Conservation (phyloP, 192 early-diverging fungal genomes). For the Coemansia sp. region DNA sequence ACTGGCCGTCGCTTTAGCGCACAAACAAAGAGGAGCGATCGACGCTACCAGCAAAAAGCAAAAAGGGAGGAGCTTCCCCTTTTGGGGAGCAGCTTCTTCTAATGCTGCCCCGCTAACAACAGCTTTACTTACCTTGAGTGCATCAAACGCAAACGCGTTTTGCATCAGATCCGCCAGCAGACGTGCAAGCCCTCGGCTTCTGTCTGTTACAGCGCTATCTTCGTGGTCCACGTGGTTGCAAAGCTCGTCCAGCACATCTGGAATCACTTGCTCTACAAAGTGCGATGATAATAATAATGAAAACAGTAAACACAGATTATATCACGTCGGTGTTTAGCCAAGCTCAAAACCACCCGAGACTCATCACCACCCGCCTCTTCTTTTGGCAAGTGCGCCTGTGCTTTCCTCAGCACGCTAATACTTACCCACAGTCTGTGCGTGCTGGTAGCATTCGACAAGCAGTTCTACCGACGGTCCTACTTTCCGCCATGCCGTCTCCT, state of each 20-base stretch:
- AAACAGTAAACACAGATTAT: background rate
- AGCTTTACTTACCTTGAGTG: conserved; percentile 70
- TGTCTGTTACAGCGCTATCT: conserved; percentile 21
- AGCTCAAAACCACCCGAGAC: background rate
- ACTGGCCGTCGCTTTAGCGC: background rate
- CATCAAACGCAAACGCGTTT: conserved; percentile 91
- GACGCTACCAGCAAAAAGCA: background rate
- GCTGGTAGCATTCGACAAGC: conserved; percentile 80
- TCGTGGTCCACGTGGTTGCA: conserved; percentile 59
- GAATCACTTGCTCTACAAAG: conserved; percentile 60
- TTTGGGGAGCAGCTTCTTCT: background rate
- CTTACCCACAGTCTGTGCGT: conserved; percentile 75
- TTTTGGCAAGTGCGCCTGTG: background rate
- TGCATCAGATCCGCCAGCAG: conserved; percentile 82
- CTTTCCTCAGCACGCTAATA: background rate
- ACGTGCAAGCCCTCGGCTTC: conserved; percentile 77
- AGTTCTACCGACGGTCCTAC: conserved; percentile 79
- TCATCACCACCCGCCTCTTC: background rate
- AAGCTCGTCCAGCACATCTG: conserved; percentile 66
- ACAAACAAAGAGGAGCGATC: background rate
- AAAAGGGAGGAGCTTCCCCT: background rate
- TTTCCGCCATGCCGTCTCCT: conserved; percentile 85
- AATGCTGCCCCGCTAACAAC: too few relatives aligned
- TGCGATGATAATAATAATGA: background rate
- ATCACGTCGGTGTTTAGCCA: background rate